A percentile compares a stretch with the other conserved stretches of the same genome.
Evolutionary conservation across 805 yeast species (phyloP).

Genomic region (Grigorovia jiainica): DNA sequence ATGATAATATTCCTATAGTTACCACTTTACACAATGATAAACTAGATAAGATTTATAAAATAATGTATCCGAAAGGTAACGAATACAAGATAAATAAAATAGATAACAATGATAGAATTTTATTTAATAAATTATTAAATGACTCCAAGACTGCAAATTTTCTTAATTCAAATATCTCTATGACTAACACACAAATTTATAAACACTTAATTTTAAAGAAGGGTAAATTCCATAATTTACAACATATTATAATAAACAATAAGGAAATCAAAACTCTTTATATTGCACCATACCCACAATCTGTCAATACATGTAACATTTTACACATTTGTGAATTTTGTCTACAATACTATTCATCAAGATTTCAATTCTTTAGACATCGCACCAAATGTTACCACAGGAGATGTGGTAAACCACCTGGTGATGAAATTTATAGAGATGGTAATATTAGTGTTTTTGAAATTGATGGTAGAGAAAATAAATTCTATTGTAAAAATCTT

Average conservation of each 20-base stretch:
- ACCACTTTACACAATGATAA: constrained; percentile 26
- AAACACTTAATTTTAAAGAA: constrained; percentile 3
- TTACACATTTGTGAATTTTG: constrained; percentile 80
- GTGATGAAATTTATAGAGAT: constrained; percentile 80
- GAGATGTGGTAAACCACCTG: constrained; percentile 60
- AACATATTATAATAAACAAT: constrained; percentile 59
- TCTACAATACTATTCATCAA: constrained; percentile 65
- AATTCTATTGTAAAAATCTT: constrained; percentile 76
- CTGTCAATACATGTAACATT: constrained; percentile 51
- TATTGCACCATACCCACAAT: constrained; percentile 87
- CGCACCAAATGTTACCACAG: constrained; percentile 51
- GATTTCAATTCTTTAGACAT: constrained; percentile 62
- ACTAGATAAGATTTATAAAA: constrained; percentile 1
- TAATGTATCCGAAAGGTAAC: constrained; percentile 43
- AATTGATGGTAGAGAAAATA: constrained; percentile 81
- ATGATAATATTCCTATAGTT: constrained; percentile 3
- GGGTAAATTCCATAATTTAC: constrained; percentile 34
- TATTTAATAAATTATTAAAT: constrained; percentile 36
- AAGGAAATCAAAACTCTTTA: constrained; percentile 86
- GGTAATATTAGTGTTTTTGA: constrained; percentile 66
- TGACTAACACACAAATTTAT: constrained; percentile 16
- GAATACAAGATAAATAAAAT: constrained; percentile 53
- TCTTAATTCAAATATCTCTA: constrained; percentile 30
- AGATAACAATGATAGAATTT: constrained; percentile 41
- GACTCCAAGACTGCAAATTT: constrained; percentile 34